Conservation (phyloP, 768 basidiomycete species). For the Panaeolus papilionaceus region DNA sequence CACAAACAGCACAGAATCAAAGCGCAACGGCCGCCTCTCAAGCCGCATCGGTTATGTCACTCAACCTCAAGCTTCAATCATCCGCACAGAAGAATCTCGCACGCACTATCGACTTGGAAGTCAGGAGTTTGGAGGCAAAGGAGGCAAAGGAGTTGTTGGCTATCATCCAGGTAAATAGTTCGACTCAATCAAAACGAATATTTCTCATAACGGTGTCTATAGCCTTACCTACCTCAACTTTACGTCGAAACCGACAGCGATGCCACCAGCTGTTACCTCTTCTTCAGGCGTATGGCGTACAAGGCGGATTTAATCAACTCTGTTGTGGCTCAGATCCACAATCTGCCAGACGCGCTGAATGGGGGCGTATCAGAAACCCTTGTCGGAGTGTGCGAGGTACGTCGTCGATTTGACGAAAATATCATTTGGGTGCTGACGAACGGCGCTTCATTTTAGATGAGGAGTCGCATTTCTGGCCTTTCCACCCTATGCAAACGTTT, state of each 20-base stretch:
- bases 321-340: constrained; percentile 83
- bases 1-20: constrained; percentile 83
- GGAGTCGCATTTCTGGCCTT: constrained; percentile 81
- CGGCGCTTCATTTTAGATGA: constrained; percentile 57
- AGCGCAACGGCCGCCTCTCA: constrained; percentile 86
- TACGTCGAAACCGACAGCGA: constrained; percentile 91
- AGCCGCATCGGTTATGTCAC: constrained; percentile 91
- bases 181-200: constrained; percentile 4
- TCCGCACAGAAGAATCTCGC: constrained; percentile 91
- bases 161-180: constrained; percentile 74
- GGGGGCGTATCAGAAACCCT: constrained; percentile 82
- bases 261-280: constrained; percentile 87
- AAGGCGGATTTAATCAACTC: constrained; percentile 89
- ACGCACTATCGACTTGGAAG: constrained; percentile 87
- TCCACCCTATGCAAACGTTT: constrained; percentile 91
- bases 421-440: constrained; percentile 10
- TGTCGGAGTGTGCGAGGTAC: constrained; percentile 94
- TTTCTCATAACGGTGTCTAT: constrained; percentile 20
- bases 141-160: constrained; percentile 81
- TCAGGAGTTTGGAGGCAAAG: constrained; percentile 82
- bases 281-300: constrained; percentile 88
- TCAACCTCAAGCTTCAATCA: constrained; percentile 94
- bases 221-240: constrained; percentile 92
- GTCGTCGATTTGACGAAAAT: constrained; percentile 23
- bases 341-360: constrained; percentile 85